These are phyloP conservation scores for Panicum hallii DNA, from an alignment of 202 grass and related monocot genomes.

Conservation along the genomic window DNA sequence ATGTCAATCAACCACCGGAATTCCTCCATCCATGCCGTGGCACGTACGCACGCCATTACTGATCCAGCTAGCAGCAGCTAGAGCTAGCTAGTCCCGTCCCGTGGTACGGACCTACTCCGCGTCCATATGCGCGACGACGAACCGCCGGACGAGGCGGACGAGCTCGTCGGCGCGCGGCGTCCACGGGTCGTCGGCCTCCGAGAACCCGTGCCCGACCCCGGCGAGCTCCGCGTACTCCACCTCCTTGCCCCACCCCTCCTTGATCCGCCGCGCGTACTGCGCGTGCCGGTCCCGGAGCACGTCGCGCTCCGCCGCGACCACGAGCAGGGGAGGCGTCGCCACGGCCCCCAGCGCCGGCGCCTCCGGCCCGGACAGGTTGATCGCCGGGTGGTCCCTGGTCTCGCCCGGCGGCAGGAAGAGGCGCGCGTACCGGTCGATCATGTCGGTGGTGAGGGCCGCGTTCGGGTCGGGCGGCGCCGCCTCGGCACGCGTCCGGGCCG, in stretches of 20 bases:
- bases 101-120: conserved; percentile 6
- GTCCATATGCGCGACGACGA: conserved; percentile 44
- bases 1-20: neutral
- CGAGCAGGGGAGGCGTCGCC: conserved; percentile 38
- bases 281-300: conserved; percentile 40
- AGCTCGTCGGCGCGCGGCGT: conserved; percentile 39
- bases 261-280: conserved; percentile 47
- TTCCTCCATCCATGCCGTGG: neutral
- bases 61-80: neutral
- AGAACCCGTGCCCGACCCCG: conserved; percentile 42
- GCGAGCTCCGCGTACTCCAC: conserved; percentile 44
- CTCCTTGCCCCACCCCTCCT: conserved; percentile 43
- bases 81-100: neutral
- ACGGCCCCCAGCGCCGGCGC: conserved; percentile 32
- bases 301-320: conserved; percentile 46
- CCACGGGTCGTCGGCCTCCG: conserved; percentile 23
- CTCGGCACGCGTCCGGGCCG: conserved; percentile 35
- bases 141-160: conserved; percentile 33
- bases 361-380: conserved; percentile 40
- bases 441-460: conserved; percentile 16
- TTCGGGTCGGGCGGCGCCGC: neutral
- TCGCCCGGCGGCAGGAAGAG: conserved; percentile 18
- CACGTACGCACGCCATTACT: neutral
- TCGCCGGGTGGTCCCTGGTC: conserved; percentile 28
- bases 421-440: conserved; percentile 35